Evolutionary conservation across 2,329 filamentous ascomycete genomes (phyloP).

Genomic region (Calonectria naviculata): DNA sequence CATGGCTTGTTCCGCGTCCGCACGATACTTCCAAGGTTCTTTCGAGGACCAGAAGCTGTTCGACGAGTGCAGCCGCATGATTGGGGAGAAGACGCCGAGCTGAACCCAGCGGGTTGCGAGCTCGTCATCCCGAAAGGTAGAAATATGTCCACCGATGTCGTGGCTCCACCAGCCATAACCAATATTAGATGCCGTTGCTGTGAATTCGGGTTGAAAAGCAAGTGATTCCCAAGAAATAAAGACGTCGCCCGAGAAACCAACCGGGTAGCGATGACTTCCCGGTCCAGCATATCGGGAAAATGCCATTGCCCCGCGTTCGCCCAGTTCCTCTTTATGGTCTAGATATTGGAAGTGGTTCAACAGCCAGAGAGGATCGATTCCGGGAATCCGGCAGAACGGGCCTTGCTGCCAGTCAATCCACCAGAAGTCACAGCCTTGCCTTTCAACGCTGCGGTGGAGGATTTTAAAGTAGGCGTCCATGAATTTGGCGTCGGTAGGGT

Average conservation of each 20-base stretch:
- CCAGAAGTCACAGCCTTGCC: slow-evolving; percentile 71
- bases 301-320: slow-evolving; percentile 57
- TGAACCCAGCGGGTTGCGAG: slow-evolving; percentile 71
- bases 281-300: slow-evolving; percentile 72
- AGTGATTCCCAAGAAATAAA: slow-evolving; percentile 70
- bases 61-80: slow-evolving; percentile 69
- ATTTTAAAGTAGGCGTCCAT: slow-evolving; percentile 69
- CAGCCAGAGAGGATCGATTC: slow-evolving; percentile 72
- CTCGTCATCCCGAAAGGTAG: slow-evolving; percentile 67
- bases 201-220: slow-evolving; percentile 74
- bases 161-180: slow-evolving; percentile 77
- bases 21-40: slow-evolving; percentile 69
- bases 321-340: slow-evolving; percentile 50
- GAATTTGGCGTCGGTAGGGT: slow-evolving; percentile 64
- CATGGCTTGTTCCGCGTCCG: slow-evolving; percentile 58
- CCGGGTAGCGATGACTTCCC: slow-evolving; percentile 72
- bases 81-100: slow-evolving; percentile 69
- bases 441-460: slow-evolving; percentile 66
- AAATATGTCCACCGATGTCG: slow-evolving; percentile 72
- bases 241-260: slow-evolving; percentile 73
- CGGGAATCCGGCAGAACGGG: slow-evolving; percentile 61
- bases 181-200: slow-evolving; percentile 73
- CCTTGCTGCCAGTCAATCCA: slow-evolving; percentile 79
- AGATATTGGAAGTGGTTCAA: slow-evolving; percentile 74
- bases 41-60: slow-evolving; percentile 68